Percentiles rank a stretch among this genome's conserved stretches.
phyloP scores from a whole-genome alignment of 306 rosid species.

The Castanopsis chinensis region DNA sequence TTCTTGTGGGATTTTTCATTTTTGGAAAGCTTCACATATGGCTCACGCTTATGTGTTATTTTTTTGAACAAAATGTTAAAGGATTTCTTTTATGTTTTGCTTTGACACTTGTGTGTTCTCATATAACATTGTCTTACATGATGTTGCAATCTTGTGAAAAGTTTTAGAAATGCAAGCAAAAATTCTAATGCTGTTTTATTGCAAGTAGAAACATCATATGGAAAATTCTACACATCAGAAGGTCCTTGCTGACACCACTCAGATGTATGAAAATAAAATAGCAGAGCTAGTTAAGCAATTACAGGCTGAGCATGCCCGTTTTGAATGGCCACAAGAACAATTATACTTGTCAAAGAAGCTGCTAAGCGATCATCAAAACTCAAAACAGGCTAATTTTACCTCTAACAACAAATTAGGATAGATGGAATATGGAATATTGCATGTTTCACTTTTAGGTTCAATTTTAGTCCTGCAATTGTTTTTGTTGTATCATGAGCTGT shows the following conservation, averaged over 20 bases:
- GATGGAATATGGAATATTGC: not conserved
- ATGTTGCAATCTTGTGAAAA: not conserved
- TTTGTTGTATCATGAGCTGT: not conserved
- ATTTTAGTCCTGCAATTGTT: not conserved
- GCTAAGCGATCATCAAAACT: conserved; percentile 32
- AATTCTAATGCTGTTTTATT: conserved; percentile 10
- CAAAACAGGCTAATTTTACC: conserved; percentile 38
- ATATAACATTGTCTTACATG: not conserved
- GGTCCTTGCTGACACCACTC: conserved; percentile 43
- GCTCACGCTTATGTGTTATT: conserved; percentile 2
- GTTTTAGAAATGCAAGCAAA: not conserved
- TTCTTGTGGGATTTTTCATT: not conserved
- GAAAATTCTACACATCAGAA: conserved; percentile 39
- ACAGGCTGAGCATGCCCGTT: conserved; percentile 34
- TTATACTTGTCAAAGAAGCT: conserved; percentile 40
- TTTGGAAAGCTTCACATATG: not conserved
- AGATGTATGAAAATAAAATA: conserved; percentile 49
- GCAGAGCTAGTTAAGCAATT: conserved; percentile 41
- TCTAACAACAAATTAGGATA: not conserved
- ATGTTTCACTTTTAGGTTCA: not conserved
- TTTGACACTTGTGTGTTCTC: not conserved
- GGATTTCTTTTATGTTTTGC: not conserved
- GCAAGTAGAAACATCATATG: conserved; percentile 37
- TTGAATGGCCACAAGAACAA: conserved; percentile 40
- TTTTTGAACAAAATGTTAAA: not conserved